Evolutionary conservation across 1,139 yeast genomes (phyloP), one percentile per base, ranked within the genome.

Genomic region (Candida glucosophila): DNA sequence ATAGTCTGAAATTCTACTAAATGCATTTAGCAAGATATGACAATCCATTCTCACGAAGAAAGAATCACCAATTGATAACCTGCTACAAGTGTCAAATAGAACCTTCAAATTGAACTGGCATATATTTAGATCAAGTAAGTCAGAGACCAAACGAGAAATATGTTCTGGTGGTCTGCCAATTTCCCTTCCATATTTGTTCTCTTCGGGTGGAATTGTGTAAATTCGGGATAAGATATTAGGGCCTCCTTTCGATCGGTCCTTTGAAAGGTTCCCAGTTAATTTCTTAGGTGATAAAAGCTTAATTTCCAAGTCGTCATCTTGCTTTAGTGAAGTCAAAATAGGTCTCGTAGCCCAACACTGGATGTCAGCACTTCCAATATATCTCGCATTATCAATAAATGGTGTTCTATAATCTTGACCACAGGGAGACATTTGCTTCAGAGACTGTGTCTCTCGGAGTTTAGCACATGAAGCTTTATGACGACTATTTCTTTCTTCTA

Each of bases 331-430:
- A 23, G 56, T 58, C 21, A 63, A 40, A 0, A 82, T 78, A 0
- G 92, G 83, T 25, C 95, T 56, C 0, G 94, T 83, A 6, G 93
- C 86, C 82, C 88, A 79, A 2, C 85, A 88, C 28, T 73, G 77
- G 1, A 80, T 73, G 34, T 76, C 77, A 15, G 83, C 41, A 1
- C 85, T 65, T 0, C 96, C 96, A 14, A 85, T 59, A 40, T 63
- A 78, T 21, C 52, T 41, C 16, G 36, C 38, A 61, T 62, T 54
- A 19, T 32, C 26, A 19, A 8, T 8, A 8, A n/a, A 7, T n/a
- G 9, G n/a, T n/a, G n/a, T n/a, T n/a, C n/a, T n/a, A 19, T 7
- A 7, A 8, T 19, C 12, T n/a, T 19, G 8, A n/a, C 12, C 12
- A n/a, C 18, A 16, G 30, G 34, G 34, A 41, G 40, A 22, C 42